Evolutionary conservation across 495 filamentous ascomycete species (phyloP).

Genomic region (Talaromyces thailandensis): DNA sequence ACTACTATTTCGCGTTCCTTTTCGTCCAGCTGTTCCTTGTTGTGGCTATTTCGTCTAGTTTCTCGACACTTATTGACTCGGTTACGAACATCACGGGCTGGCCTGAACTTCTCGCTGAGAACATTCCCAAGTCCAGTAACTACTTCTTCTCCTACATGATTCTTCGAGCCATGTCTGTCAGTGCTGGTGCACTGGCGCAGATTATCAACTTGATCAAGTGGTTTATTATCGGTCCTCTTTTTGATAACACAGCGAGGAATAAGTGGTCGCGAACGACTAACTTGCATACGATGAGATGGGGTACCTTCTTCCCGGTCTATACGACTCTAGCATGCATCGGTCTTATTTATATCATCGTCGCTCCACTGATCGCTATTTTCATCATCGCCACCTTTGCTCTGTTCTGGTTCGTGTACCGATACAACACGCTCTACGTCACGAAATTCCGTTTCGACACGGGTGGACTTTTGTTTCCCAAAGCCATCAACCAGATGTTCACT

Average conservation of each 20-base stretch:
- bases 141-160: conserved; percentile 99
- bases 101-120: conserved; percentile 65
- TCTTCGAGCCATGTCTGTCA: conserved; percentile 82
- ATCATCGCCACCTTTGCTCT: conserved; percentile 89
- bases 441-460: conserved; percentile 89
- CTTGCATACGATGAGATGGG: conserved; percentile 76
- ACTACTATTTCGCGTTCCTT: conserved; percentile 89
- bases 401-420: conserved; percentile 93
- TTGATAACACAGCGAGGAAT: conserved; percentile 80
- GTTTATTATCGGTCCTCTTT: conserved; percentile 66
- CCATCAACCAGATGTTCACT: conserved; percentile 93
- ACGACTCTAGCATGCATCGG: conserved; percentile 93
- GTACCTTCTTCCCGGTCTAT: conserved; percentile 89
- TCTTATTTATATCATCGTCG: conserved; percentile 82
- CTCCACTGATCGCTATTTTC: conserved; percentile 87
- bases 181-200: conserved; percentile 86
- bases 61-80: conserved; percentile 55
- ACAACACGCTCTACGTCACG: conserved; percentile 93
- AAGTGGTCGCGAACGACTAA: conserved; percentile 82
- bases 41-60: conserved; percentile 79
- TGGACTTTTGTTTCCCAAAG: conserved; percentile 82
- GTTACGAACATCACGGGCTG: conserved; percentile 50
- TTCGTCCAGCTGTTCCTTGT: conserved; percentile 95
- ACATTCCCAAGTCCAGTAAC: conserved; percentile 82
- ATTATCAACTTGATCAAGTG: conserved; percentile 66